Base-by-base conservation (phyloP, 2,329 filamentous ascomycete genomes). In the Rutstroemia sp. region DNA sequence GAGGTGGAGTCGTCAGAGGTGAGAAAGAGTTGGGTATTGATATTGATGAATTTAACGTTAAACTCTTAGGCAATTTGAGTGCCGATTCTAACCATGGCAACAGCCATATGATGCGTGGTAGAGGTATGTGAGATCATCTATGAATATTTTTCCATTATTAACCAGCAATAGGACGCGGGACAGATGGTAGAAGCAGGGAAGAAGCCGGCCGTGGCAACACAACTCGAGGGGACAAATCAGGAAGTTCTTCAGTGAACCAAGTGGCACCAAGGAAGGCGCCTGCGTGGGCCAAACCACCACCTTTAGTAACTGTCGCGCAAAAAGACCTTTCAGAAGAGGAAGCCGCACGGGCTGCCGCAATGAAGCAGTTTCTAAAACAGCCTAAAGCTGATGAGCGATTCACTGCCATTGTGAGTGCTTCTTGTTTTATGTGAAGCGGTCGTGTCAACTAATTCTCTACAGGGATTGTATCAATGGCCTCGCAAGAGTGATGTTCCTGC, bases 381-480 rank as follows among this genome's bases (percentile, higher is more conserved):
- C 51, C 51, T 7, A 7, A 25, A 4, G 51, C 47, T 10, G 51
- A 21, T 19, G 51, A 54, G 34, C 5, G 34, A 2, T 48, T 48
- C 19, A 48, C 51, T 12, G 42, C 51, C 5, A 48, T 54, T 2
- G 51, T 48, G 10, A 27, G 44, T 48, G n/a, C 3, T 21, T 7
- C 9, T 8, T 27, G 19, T 19, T 25, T 27, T 48, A 14, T 23
- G 23, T 48, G 5, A 48, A 5, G 16, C 16, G 12, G 4, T 48
- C 16, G 19, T 19, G 9, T 23, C 34, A 4, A 36, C 47, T 55
- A n/a, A 55, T 16, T 12, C 23, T 23, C 34, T 21, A 40, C 46
- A 60, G 59, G 64, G 60, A 2, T 59, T 51, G 34, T 66, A 64
- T 36, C 45, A 63, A 9, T 68, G 64, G 65, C 63, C 61, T 51